These are phyloP conservation scores for Trichophyton equinum DNA, from an alignment of 2,329 filamentous ascomycete species.

Conservation along the genomic window DNA sequence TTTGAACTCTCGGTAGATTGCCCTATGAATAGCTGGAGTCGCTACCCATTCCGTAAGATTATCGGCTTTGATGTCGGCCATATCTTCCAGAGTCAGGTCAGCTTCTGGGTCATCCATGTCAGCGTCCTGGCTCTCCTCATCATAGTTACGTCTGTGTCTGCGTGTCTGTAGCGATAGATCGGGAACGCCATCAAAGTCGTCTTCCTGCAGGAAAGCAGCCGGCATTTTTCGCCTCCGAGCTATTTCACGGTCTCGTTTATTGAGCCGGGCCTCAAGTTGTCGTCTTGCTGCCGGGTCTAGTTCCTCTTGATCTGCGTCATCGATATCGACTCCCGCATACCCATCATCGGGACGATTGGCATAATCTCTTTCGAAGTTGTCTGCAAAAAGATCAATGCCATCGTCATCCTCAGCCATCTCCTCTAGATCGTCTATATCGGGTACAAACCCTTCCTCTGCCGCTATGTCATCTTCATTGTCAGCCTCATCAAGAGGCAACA, in stretches of 20 bases:
- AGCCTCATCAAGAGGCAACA: slow-evolving; percentile 39
- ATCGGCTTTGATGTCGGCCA: slow-evolving; percentile 85
- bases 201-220: slow-evolving; percentile 52
- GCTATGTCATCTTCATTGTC: slow-evolving; percentile 34
- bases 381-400: slow-evolving; percentile 56
- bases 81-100: slow-evolving; percentile 79
- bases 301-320: slow-evolving; percentile 52
- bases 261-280: slow-evolving; percentile 49
- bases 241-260: slow-evolving; percentile 49
- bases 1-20: slow-evolving; percentile 94
- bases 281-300: slow-evolving; percentile 46
- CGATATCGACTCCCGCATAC: slow-evolving; percentile 47
- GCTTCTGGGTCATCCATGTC: slow-evolving; percentile 95
- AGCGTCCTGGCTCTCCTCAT: slow-evolving; percentile 81
- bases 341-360: slow-evolving; percentile 36
- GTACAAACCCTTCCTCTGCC: slow-evolving; percentile 47
- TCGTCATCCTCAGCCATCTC: slow-evolving; percentile 58
- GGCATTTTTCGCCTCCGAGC: slow-evolving; percentile 48
- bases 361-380: slow-evolving; percentile 55
- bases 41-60: slow-evolving; percentile 93
- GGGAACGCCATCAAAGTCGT: slow-evolving; percentile 72
- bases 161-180: slow-evolving; percentile 78
- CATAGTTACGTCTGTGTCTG: slow-evolving; percentile 76
- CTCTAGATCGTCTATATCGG: slow-evolving; percentile 54
- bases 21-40: slow-evolving; percentile 76